phyloP scores from a whole-genome alignment of 2,329 filamentous ascomycete genomes.

The Pseudocercospora vitis region DNA sequence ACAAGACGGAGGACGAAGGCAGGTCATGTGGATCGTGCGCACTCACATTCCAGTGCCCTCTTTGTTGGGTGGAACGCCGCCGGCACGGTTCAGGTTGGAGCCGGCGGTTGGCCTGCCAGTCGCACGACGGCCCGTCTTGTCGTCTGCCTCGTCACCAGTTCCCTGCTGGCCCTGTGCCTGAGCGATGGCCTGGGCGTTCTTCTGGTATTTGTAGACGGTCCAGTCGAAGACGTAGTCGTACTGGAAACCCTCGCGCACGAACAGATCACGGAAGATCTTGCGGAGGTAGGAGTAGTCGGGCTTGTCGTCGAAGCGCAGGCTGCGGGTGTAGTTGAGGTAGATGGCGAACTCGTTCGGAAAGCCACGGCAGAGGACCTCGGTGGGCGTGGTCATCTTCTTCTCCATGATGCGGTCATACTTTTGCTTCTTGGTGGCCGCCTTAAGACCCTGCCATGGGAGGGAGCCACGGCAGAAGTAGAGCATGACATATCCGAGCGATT shows the following conservation, averaged over 20 bases:
- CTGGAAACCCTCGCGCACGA: conserved; percentile 98
- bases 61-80: conserved; percentile 73
- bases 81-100: conserved; percentile 62
- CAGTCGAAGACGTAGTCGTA: conserved; percentile 99
- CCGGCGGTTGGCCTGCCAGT: conserved; percentile 60
- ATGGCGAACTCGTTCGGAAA: conserved; percentile 99
- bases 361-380: conserved; percentile 95
- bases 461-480: conserved; percentile 99
- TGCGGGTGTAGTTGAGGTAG: conserved; percentile 98
- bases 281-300: conserved; percentile 99
- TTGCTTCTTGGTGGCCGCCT: conserved; percentile 78
- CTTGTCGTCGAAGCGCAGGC: conserved; percentile 98
- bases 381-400: conserved; percentile 99
- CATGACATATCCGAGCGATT: conserved; percentile 98
- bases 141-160: conserved; percentile 63
- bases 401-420: conserved; percentile 99
- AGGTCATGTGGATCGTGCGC: conserved; percentile 55
- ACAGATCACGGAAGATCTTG: conserved; percentile 99
- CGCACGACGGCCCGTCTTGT: conserved; percentile 69
- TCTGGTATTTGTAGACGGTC: conserved; percentile 99
- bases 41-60: conserved; percentile 98
- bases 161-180: conserved; percentile 66
- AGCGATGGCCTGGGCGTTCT: conserved; percentile 94
- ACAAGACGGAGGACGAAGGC: conserved; percentile 55
- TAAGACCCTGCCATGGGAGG: conserved; percentile 89